These are phyloP conservation scores for Hemileia vastatrix DNA, from an alignment of 1,284 basidiomycete genomes.

Conservation along the genomic window DNA sequence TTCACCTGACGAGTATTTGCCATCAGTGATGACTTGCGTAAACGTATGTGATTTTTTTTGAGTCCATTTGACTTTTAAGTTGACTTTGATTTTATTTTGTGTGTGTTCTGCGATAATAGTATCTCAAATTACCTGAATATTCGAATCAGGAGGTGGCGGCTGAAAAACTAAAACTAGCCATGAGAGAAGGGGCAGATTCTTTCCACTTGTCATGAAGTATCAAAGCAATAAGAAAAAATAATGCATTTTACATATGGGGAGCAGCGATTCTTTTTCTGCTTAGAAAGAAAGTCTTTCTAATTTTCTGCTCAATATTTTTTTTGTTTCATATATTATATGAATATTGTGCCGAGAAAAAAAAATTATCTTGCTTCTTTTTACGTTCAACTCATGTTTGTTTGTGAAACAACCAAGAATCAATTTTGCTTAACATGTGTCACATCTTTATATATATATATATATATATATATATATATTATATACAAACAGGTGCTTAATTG, in stretches of 20 bases:
- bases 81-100: neutral
- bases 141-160: slow-evolving; percentile 68
- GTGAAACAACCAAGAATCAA: no score
- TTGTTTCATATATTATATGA: no score
- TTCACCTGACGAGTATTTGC: slow-evolving; percentile 85
- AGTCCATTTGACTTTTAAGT: neutral
- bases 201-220: slow-evolving; percentile 75
- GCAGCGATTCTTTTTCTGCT: neutral
- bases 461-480: no score
- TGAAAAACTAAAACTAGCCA: slow-evolving; percentile 67
- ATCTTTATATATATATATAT: no score
- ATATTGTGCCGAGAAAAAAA: no score
- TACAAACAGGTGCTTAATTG: no score
- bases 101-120: slow-evolving; percentile 39
- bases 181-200: slow-evolving; percentile 80
- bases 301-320: no score
- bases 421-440: no score
- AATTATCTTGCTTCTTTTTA: no score
- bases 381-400: no score
- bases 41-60: slow-evolving; percentile 50
- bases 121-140: slow-evolving; percentile 88
- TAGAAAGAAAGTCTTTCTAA: no score
- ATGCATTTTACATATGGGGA: no score
- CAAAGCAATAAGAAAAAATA: neutral
- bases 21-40: slow-evolving; percentile 97